Evolutionary conservation across 768 basidiomycete species (phyloP), one percentile per base, ranked within the genome.

Genomic region (Hypsizygus marmoreus): DNA sequence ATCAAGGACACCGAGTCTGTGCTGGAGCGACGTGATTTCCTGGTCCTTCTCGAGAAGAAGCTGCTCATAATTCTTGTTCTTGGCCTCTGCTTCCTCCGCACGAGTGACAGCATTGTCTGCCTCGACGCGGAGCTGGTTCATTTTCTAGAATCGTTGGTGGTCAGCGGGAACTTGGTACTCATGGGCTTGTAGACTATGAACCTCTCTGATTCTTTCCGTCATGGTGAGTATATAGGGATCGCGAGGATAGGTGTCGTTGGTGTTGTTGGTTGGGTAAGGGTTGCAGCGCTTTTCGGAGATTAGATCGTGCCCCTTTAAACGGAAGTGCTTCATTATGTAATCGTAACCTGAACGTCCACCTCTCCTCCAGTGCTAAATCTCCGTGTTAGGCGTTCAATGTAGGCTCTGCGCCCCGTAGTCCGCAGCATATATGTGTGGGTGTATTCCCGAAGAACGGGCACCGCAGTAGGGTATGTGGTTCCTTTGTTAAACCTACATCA

Each of bases 41-140:
- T 98, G 94, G 1, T 97, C 95, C 60, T 84, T 86, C 59, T 81
- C 76, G 13, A 97, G 79, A 28, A 94, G 59, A 17, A 65, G 50
- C 62, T 91, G 91, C 59, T 93, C 84, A 49, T 72, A 67, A 56
- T 76, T 73, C 80, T 94, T 95, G 75, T 80, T 82, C 75, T 89
- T 85, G 3, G 71, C 73, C 65, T 98, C 95, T 9, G 93, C 91
- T 10, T 69, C 76, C 59, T 99, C 97, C 24, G 95, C 97, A 45
- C 97, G 90, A 19, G 68, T 64, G 45, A 88, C 70, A 31, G 92
- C 87, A 40, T 60, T 61, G 66, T 99, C 97, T 42, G 91, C 93
- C 74, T 98, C 95, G 28, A 65, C 62, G 52, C 93, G 91, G 57
- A 97, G 82, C 33, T 71, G 51, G 61, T 67, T 77, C 71, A 97